Conservation (phyloP, 2,329 filamentous ascomycete genomes). For the Chalaropsis thielavioides region DNA sequence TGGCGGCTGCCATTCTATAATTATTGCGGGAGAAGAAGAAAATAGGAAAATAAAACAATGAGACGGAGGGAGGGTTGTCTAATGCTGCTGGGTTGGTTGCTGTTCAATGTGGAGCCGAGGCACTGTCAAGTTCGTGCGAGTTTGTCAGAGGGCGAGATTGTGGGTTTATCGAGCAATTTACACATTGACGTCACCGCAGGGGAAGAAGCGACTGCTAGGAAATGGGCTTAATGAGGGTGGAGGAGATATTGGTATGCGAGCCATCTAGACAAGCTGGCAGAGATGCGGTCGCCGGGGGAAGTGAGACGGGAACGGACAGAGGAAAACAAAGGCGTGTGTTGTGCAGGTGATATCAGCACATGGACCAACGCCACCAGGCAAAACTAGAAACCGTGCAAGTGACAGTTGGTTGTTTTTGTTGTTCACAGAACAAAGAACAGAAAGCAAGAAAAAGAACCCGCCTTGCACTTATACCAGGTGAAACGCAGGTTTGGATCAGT, state of each 20-base stretch:
- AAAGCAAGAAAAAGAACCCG: background rate
- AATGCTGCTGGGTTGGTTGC: background rate
- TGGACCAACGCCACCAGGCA: background rate
- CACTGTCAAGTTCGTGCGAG: background rate
- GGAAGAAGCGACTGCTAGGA: background rate
- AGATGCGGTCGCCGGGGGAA: background rate
- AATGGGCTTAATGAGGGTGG: background rate
- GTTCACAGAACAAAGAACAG: background rate
- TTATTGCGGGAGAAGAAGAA: background rate
- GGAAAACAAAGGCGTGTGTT: background rate
- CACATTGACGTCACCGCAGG: background rate
- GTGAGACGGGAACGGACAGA: background rate
- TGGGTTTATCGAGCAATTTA: background rate
- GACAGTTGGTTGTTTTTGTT: background rate
- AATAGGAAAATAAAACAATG: background rate
- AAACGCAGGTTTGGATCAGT: background rate
- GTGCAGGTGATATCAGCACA: background rate
- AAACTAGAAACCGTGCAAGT: background rate
- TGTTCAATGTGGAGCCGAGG: background rate
- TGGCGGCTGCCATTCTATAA: constrained; percentile 1
- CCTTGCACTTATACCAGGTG: background rate
- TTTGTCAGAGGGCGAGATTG: background rate
- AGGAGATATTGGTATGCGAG: background rate
- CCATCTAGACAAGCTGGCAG: constrained; percentile 1
- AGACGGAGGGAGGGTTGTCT: background rate